These are phyloP conservation scores for Suhomyces canberraensis DNA, from an alignment of 805 yeast genomes.

Conservation along the genomic window DNA sequence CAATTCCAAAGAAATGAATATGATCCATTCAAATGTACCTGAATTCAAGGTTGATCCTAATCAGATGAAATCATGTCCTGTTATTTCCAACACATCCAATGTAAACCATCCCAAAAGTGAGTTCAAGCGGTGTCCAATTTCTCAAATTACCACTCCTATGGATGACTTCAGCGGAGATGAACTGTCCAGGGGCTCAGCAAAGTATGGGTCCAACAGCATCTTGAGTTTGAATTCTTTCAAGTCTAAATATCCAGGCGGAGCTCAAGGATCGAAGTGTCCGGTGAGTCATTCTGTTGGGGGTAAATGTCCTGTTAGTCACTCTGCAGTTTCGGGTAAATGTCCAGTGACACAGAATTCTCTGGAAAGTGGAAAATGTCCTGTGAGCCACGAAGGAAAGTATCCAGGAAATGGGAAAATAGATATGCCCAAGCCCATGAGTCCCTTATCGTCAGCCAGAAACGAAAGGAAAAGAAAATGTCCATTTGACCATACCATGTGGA, in stretches of 20 bases:
- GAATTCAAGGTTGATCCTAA: slow-evolving; percentile 14
- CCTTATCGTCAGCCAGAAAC: background rate
- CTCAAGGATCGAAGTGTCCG: background rate
- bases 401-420: background rate
- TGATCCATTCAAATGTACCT: slow-evolving; percentile 29
- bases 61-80: slow-evolving; percentile 16
- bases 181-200: background rate
- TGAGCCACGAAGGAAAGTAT: slow-evolving; percentile 4
- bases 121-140: slow-evolving; percentile 22
- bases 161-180: slow-evolving; percentile 8
- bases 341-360: background rate
- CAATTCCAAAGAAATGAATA: slow-evolving; percentile 24
- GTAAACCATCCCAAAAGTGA: slow-evolving; percentile 1
- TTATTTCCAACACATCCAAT: slow-evolving; percentile 6
- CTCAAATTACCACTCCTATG: slow-evolving; percentile 22
- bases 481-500: slow-evolving; percentile 22
- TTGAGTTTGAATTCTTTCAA: too few species aligned
- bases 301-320: slow-evolving; percentile 10
- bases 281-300: background rate
- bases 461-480: slow-evolving; percentile 30
- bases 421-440: background rate
- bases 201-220: background rate
- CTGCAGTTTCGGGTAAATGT: background rate
- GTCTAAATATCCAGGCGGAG: background rate
- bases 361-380: slow-evolving; percentile 8